Percentiles rank a stretch among this genome's conserved stretches.
phyloP scores from a whole-genome alignment of 768 basidiomycete genomes.

The Mycena amicta region DNA sequence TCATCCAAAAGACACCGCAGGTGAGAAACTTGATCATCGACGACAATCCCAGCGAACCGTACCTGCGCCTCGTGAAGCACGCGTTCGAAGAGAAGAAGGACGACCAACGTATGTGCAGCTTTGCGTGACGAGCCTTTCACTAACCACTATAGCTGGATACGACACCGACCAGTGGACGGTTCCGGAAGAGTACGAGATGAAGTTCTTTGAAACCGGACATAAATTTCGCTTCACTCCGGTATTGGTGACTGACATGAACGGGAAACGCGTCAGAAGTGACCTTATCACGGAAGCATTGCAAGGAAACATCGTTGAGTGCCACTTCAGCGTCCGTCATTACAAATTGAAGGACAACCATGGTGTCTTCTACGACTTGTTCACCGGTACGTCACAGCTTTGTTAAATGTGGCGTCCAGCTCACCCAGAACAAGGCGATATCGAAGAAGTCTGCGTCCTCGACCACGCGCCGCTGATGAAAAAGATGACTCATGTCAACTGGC shows the following conservation, averaged over 20 bases:
- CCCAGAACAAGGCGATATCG: no score
- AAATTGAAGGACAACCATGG: background rate
- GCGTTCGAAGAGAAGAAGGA: background rate
- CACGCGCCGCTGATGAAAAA: no score
- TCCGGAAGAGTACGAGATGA: background rate
- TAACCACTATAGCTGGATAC: background rate
- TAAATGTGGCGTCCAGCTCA: no score
- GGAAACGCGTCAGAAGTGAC: background rate
- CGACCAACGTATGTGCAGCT: background rate
- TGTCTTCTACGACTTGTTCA: background rate
- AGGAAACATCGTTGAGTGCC: background rate
- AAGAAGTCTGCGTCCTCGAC: no score
- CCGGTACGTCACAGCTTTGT: background rate
- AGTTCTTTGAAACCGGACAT: background rate
- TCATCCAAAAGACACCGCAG: background rate
- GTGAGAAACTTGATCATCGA: background rate
- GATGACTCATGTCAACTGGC: no score
- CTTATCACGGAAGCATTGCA: background rate
- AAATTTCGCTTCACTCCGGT: background rate
- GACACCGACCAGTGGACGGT: background rate
- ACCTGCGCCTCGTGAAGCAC: background rate
- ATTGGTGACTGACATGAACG: background rate
- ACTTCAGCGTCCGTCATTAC: background rate
- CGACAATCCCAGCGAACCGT: background rate
- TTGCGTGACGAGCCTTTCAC: background rate